Conservation (phyloP, 306 rosid species). For the Medicago truncatula region DNA sequence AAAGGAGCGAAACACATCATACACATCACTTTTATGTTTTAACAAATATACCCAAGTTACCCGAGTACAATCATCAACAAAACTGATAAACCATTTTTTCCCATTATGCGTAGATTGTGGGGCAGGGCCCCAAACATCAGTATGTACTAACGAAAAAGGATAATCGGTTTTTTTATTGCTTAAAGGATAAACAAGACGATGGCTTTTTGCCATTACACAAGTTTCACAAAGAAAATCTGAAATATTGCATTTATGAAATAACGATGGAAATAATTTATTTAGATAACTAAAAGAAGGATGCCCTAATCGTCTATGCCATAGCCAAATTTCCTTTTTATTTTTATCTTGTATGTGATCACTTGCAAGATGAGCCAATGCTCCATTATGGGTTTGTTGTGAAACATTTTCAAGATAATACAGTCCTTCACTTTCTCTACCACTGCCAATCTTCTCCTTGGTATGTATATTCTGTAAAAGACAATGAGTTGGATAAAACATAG, state of each 20-base stretch:
- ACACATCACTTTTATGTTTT: background rate
- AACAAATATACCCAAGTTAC: too few relatives aligned
- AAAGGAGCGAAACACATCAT: background rate
- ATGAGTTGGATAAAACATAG: background rate
- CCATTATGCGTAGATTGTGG: background rate
- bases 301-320: too few relatives aligned
- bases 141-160: background rate
- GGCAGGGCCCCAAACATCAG: background rate
- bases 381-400: too few relatives aligned
- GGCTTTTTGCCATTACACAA: slow-evolving; percentile 10
- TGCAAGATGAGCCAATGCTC: too few relatives aligned
- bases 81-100: background rate
- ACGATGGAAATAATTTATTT: too few relatives aligned
- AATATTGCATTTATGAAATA: too few relatives aligned
- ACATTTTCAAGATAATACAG: too few relatives aligned
- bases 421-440: background rate
- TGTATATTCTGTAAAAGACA: slow-evolving; percentile 2
- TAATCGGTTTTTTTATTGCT: background rate
- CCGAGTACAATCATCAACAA: too few relatives aligned
- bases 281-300: too few relatives aligned
- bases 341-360: too few relatives aligned
- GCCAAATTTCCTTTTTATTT: too few relatives aligned
- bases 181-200: slow-evolving; percentile 17
- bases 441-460: slow-evolving; percentile 33
- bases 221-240: too few relatives aligned